Conservation (phyloP, 2,329 filamentous ascomycete genomes). For the Calonectria pseudoturangicola region DNA sequence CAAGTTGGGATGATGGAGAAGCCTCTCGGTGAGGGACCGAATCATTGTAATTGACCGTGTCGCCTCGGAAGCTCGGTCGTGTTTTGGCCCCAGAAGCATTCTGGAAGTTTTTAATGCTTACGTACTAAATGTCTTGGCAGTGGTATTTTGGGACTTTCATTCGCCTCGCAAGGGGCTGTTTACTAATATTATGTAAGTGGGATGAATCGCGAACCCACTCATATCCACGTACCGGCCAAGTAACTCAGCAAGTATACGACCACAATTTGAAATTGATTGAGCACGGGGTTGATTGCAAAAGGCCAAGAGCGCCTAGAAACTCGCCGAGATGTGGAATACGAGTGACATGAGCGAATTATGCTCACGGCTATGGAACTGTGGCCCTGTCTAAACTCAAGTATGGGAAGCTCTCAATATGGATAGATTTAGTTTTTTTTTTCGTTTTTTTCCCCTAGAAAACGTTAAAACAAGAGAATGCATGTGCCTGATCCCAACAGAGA, state of each 20-base stretch:
- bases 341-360: conserved; percentile 3
- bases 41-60: conserved; percentile 13
- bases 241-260: conserved; percentile 6
- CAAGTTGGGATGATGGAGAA: background rate
- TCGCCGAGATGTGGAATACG: conserved; percentile 8
- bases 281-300: background rate
- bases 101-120: conserved; percentile 22
- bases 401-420: background rate
- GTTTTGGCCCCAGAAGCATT: conserved; percentile 16
- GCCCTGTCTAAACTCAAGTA: background rate
- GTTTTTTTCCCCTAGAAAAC: background rate
- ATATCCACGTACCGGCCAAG: conserved; percentile 4
- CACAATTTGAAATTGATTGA: conserved; percentile 25
- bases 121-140: conserved; percentile 17
- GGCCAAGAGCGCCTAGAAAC: conserved; percentile 7
- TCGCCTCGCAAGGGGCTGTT: conserved; percentile 10
- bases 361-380: background rate
- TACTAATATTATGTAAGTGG: conserved; percentile 25
- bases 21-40: background rate
- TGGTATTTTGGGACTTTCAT: conserved; percentile 1
- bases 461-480: background rate
- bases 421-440: background rate
- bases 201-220: conserved; percentile 3
- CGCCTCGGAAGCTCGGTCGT: background rate
- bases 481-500: conserved; percentile 1